A percentile compares a stretch with the other conserved stretches of the same genome.
Conservation (phyloP, 352 stramenopile species). For the Globisporangium cystogenes region DNA sequence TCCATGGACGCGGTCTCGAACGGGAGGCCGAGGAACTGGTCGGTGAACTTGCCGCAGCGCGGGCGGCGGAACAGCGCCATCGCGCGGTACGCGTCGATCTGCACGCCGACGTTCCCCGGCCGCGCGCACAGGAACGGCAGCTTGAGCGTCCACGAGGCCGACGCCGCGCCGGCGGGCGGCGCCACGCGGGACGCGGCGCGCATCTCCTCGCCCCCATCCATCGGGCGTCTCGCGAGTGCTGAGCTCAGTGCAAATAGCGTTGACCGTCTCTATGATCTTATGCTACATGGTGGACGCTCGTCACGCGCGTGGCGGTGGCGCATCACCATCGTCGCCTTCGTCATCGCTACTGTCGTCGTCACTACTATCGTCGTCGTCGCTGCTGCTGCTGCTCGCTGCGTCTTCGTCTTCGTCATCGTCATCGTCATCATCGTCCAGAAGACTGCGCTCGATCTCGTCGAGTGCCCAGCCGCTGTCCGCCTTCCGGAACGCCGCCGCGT, state of each 20-base stretch:
- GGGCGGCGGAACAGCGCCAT: constrained; percentile 56
- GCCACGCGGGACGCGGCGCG: constrained; percentile 8
- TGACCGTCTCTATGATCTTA: too few relatives aligned
- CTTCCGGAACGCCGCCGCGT: constrained; percentile 49
- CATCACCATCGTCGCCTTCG: too few relatives aligned
- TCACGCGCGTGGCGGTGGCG: not conserved
- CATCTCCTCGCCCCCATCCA: constrained; percentile 21
- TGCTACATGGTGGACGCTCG: too few relatives aligned
- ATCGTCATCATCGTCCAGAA: constrained; percentile 27
- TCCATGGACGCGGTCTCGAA: constrained; percentile 69
- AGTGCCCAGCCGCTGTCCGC: constrained; percentile 70
- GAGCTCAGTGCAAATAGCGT: too few relatives aligned
- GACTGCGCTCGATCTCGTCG: constrained; percentile 61
- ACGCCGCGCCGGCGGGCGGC: not conserved
- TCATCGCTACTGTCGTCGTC: not conserved
- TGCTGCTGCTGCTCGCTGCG: constrained; percentile 7
- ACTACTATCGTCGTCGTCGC: constrained; percentile 12
- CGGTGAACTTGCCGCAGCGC: constrained; percentile 58
- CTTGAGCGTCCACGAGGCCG: constrained; percentile 17
- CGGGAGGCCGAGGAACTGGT: constrained; percentile 53
- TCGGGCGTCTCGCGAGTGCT: too few relatives aligned
- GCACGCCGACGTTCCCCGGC: constrained; percentile 68
- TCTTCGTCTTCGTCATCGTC: constrained; percentile 11
- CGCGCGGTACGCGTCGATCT: constrained; percentile 64
- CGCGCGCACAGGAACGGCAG: constrained; percentile 49